These are phyloP conservation scores for Crithidia bombi DNA, from an alignment of 208 protist species.

Conservation along the genomic window DNA sequence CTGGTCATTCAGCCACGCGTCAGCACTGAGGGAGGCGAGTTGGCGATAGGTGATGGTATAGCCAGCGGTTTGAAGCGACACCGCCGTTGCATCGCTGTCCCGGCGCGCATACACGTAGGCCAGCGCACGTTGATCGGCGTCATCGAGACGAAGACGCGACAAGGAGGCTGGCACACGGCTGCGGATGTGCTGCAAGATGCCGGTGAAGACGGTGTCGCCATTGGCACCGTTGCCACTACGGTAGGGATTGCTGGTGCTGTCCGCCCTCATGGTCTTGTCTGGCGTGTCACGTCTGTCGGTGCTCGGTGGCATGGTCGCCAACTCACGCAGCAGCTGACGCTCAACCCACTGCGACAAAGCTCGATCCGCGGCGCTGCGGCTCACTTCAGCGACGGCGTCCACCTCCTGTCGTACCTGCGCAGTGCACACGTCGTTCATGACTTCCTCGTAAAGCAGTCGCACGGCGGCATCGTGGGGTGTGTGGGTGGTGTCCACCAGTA, in stretches of 20 bases:
- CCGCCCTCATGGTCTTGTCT: neutral
- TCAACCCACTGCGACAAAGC: constrained; percentile 52
- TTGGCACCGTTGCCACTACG: neutral
- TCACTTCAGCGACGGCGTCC: constrained; percentile 6
- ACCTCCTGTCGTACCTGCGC: constrained; percentile 31
- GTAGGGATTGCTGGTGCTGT: too few species aligned
- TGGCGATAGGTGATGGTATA: constrained; percentile 63
- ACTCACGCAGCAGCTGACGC: constrained; percentile 23
- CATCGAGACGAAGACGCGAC: constrained; percentile 37
- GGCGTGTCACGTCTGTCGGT: too few species aligned
- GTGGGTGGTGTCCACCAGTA: constrained; percentile 34
- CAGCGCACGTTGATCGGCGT: constrained; percentile 40
- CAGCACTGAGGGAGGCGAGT: constrained; percentile 55
- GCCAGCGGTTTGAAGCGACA: constrained; percentile 36
- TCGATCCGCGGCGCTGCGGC: constrained; percentile 31
- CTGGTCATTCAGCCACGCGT: constrained; percentile 80
- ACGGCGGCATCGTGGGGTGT: constrained; percentile 37
- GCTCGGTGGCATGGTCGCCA: neutral
- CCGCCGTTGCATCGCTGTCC: constrained; percentile 39
- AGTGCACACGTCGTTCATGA: constrained; percentile 36
- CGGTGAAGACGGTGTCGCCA: constrained; percentile 16
- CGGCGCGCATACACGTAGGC: constrained; percentile 19
- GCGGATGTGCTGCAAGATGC: constrained; percentile 54
- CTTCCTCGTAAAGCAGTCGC: constrained; percentile 49
- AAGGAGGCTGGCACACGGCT: constrained; percentile 36